Evolutionary conservation across 768 basidiomycete genomes (phyloP), one percentile per base, ranked within the genome.

Genomic region (Trametes sanguinea): DNA sequence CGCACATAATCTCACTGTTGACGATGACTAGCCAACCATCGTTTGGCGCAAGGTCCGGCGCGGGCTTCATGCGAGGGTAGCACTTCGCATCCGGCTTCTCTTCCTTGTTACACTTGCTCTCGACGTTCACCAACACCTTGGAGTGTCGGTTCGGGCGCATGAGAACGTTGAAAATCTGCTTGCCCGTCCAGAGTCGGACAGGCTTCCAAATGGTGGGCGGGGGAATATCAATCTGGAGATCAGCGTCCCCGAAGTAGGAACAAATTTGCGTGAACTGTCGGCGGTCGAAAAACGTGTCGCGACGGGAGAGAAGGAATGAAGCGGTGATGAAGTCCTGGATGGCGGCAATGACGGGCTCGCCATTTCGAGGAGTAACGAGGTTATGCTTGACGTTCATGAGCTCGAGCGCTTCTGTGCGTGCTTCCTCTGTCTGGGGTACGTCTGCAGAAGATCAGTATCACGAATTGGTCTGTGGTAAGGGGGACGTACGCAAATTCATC

Each of bases 261-360:
- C 95, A 96, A 67, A 97, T 94, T 70, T 98, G 97, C 2, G 93
- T 93, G 76, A 99, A 98, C 69, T 97, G 92, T 48, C 89, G 85
- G 17, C 97, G 87, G 72, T 95, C 92, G 72, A 95, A 90, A 76
- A 99, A 97, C 14, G 83, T 86, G 69, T 99, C 97, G 70, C 91
- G 89, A 40, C 87, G 88, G 7, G 96, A 96, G 67, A 99, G 85
- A 43, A 99, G 86, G 79, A 88, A 99, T 17, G 97, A 95, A 14
- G 95, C 97, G 3, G 97, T 98, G 78, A 99, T 98, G 80, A 99
- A 99, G 75, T 99, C 97, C 74, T 99, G 97, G 66, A 97, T 99
- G 65, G 97, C 97, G 29, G 97, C 95, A 68, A 99, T 98, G 77
- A 99, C 96, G 29, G 97, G 97, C 74, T 98, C 95, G 65, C 97